Evolutionary conservation across 225 moss, liverwort and hornwort genomes (phyloP).

Genomic region (Physcomitrium patens): DNA sequence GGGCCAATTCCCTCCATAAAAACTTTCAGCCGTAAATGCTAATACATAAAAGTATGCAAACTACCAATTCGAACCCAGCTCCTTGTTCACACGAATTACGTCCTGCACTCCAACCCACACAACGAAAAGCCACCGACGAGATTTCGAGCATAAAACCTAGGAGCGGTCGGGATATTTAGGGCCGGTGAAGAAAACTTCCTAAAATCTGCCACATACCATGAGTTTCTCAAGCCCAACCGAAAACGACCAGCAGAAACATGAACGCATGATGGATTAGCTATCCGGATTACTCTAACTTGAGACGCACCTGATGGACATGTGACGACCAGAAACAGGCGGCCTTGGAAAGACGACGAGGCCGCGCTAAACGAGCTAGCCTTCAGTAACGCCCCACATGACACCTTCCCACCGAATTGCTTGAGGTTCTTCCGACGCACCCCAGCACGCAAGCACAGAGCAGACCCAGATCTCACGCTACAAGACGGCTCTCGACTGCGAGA

Average conservation of each 20-base stretch:
- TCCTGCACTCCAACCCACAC: not conserved
- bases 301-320: constrained; percentile 37
- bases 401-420: not conserved
- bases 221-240: not conserved
- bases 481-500: constrained; percentile 25
- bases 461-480: constrained; percentile 30
- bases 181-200: not conserved
- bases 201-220: not conserved
- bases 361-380: constrained; percentile 36
- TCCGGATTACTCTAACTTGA: not conserved
- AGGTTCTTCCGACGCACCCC: not conserved
- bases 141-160: not conserved
- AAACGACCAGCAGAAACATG: not conserved
- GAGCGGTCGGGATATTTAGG: not conserved
- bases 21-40: not conserved
- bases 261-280: too few species aligned
- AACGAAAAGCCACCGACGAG: not conserved
- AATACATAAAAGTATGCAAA: too few species aligned
- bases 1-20: constrained; percentile 9
- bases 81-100: not conserved
- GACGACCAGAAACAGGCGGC: constrained; percentile 43
- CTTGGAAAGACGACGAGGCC: constrained; percentile 47
- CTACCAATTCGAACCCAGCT: too few species aligned
- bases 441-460: constrained; percentile 1
- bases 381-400: constrained; percentile 14